Evolutionary conservation across 805 yeast species (phyloP).

Genomic region (Starmerella kuoi): DNA sequence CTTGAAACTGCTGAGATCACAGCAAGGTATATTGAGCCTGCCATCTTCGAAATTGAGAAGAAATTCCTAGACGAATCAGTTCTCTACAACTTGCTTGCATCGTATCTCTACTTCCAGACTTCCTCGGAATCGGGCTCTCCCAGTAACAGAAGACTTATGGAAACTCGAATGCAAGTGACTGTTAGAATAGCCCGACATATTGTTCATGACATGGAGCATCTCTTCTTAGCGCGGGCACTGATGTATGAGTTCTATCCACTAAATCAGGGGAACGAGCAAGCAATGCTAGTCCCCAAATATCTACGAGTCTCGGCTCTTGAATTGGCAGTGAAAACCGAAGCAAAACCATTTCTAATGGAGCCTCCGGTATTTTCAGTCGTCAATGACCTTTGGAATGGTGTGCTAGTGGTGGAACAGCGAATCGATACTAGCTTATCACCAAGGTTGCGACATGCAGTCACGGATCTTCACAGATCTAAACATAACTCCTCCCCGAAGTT

Average conservation of each 20-base stretch:
- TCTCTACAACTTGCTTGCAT: neutral
- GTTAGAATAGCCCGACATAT: neutral
- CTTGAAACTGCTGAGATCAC: neutral
- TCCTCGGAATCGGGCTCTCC: neutral
- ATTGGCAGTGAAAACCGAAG: slow-evolving; percentile 1
- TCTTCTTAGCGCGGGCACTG: slow-evolving; percentile 1
- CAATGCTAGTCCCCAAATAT: neutral
- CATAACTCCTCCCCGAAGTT: neutral
- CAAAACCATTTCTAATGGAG: slow-evolving; percentile 1
- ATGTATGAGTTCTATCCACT: slow-evolving; percentile 6
- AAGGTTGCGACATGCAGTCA: neutral
- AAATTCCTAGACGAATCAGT: neutral
- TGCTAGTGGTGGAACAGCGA: neutral
- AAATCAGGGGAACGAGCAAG: slow-evolving; percentile 1
- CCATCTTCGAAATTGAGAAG: slow-evolving; percentile 2
- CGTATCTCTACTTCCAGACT: neutral
- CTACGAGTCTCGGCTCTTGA: slow-evolving; percentile 4
- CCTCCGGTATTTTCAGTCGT: neutral
- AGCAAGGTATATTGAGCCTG: neutral
- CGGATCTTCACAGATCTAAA: neutral
- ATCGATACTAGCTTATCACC: neutral
- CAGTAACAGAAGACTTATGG: neutral
- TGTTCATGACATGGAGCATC: neutral
- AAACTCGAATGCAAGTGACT: neutral
- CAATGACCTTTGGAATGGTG: slow-evolving; percentile 1